A percentile compares a stretch with the other conserved stretches of the same genome.
Evolutionary conservation across 2,329 filamentous ascomycete species (phyloP).

Genomic region (Bipolaris cookei): DNA sequence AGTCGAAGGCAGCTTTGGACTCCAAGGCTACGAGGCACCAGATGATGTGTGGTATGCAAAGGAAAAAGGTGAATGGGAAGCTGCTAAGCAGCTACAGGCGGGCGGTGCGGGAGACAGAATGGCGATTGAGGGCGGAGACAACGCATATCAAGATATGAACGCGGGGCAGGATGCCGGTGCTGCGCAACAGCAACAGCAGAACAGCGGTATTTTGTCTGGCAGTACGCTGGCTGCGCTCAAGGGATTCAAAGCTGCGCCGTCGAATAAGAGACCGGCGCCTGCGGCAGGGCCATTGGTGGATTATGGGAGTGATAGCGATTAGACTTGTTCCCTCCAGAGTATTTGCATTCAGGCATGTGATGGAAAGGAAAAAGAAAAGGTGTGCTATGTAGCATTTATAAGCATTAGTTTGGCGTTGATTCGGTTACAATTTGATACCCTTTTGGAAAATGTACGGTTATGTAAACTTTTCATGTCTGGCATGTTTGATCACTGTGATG

Average conservation of each 20-base stretch:
- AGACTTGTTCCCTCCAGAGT: background rate
- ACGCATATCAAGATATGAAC: slow-evolving; percentile 34
- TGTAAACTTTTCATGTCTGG: background rate
- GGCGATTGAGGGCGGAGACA: slow-evolving; percentile 54
- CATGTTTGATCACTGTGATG: background rate
- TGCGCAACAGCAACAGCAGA: slow-evolving; percentile 29
- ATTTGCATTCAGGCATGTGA: too few relatives aligned
- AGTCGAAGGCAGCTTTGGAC: slow-evolving; percentile 82
- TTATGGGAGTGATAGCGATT: slow-evolving; percentile 82
- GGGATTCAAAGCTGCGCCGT: slow-evolving; percentile 51
- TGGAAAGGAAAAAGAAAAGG: background rate
- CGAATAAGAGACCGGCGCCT: slow-evolving; percentile 60
- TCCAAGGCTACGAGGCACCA: slow-evolving; percentile 91
- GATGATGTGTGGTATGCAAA: slow-evolving; percentile 92
- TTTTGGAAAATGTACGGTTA: background rate
- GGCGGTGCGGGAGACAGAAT: slow-evolving; percentile 62
- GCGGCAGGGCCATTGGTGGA: slow-evolving; percentile 77
- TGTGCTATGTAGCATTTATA: background rate
- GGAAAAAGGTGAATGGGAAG: slow-evolving; percentile 70
- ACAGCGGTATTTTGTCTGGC: slow-evolving; percentile 76
- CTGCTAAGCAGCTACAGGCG: slow-evolving; percentile 65
- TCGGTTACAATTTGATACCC: background rate
- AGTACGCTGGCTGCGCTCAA: slow-evolving; percentile 82
- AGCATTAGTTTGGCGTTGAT: background rate
- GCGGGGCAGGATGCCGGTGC: too few relatives aligned